These are phyloP conservation scores for Mrakiaceae sp. DNA, from an alignment of 1,284 basidiomycete species.

Conservation along the genomic window DNA sequence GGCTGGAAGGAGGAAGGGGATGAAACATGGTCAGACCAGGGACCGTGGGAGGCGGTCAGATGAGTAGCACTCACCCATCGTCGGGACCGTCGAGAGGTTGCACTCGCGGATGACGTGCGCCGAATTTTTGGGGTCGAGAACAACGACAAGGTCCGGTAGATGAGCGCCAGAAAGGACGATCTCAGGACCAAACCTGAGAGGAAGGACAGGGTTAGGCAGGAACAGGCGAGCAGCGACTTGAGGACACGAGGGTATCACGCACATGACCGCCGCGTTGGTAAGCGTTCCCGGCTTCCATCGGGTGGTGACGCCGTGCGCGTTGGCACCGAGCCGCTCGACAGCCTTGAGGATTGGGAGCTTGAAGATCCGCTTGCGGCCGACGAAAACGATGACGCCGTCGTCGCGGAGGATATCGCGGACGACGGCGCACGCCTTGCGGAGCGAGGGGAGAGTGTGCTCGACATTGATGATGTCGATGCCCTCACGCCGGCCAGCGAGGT, in stretches of 20 bases:
- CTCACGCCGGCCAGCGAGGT: conserved; percentile 83
- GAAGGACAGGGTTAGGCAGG: neutral
- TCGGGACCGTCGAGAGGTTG: conserved; percentile 69
- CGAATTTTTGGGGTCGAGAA: conserved; percentile 58
- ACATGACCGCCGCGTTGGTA: conserved; percentile 73
- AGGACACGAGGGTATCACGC: conserved; percentile 19
- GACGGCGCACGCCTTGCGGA: conserved; percentile 80
- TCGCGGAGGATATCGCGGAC: conserved; percentile 68
- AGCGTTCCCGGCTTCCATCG: conserved; percentile 90
- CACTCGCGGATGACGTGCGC: conserved; percentile 60
- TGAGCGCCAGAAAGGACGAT: conserved; percentile 49
- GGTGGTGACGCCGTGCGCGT: conserved; percentile 70
- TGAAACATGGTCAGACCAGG: neutral
- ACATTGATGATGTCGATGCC: conserved; percentile 91
- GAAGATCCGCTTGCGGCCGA: conserved; percentile 74
- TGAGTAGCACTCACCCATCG: conserved; percentile 44
- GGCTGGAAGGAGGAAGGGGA: conserved; percentile 23
- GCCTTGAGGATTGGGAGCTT: conserved; percentile 66
- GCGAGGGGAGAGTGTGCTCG: conserved; percentile 81
- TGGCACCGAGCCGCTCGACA: conserved; percentile 57
- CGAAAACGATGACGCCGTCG: conserved; percentile 79
- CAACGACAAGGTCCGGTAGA: conserved; percentile 73
- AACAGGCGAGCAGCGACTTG: neutral
- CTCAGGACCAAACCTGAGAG: conserved; percentile 46
- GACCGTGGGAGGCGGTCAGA: neutral